Base-by-base conservation (phyloP, 345 rosid species). In the Citrus sp. region DNA sequence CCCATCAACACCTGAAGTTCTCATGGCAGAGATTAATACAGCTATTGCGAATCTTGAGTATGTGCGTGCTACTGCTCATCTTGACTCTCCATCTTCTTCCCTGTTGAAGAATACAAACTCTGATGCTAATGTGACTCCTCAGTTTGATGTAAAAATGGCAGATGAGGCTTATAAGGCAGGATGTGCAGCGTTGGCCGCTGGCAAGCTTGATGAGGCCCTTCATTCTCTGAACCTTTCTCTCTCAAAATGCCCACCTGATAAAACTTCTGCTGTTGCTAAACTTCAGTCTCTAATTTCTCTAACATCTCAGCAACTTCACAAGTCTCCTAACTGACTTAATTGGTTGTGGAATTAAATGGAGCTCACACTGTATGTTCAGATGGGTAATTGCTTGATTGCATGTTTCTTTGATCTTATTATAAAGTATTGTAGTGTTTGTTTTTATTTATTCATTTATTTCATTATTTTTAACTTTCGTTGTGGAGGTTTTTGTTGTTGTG, bases 121-220 rank as follows among this genome's bases (percentile, higher is more conserved):
- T 35, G 83, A 78, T 34, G 68, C 34, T 4, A 21, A 22, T 24
- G 78, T 69, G 30, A n/a, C 79, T 51, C 72, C 74, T 34, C 84
- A 71, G 63, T 89, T 88, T 72, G 89, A 89, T 79, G 88, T 81
- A 7, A 78, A 80, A 54, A 67, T 78, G 60, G 96, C 96, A 2
- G 94, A 90, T 61, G 89, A 88, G 84, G 91, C 94, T 67, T 90
- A 87, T 63, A 87, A 83, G 80, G 89, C 89, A 1, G 97, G 92
- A 18, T 86, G 92, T 74, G 92, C 94, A 0, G 86, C 94, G 22
- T 77, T 92, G 79, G 92, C 92, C 49, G 88, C 87, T n/a, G 90
- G 94, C 65, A 88, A 88, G 80, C 88, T 89, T 46, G 92, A 89
- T 37, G 94, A 90, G 82, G 97, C 92, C 49, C 89, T 90, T 65